These are phyloP conservation scores for Rhodamnia rubescens DNA, from an alignment of 345 rosid species.

Conservation along the genomic window DNA sequence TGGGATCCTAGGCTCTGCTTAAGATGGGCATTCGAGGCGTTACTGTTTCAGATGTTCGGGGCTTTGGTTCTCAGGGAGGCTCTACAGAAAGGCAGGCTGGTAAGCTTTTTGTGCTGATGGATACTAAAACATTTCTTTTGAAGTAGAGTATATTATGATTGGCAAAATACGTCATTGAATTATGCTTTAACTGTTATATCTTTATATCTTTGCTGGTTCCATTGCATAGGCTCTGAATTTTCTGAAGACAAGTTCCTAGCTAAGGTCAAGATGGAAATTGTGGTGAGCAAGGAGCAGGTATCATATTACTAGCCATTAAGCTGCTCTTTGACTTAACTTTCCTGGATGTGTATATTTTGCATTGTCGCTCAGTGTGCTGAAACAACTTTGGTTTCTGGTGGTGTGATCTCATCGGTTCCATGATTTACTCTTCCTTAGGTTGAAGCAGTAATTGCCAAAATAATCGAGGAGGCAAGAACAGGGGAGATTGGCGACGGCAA, in stretches of 20 bases:
- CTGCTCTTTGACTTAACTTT: neutral
- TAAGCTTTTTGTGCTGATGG: slow-evolving; percentile 12
- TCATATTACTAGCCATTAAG: neutral
- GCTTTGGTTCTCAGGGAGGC: slow-evolving; percentile 88
- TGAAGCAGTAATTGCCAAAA: slow-evolving; percentile 61
- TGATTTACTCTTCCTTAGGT: slow-evolving; percentile 29
- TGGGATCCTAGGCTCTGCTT: slow-evolving; percentile 42
- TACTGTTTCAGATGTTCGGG: slow-evolving; percentile 81
- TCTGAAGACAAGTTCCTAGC: slow-evolving; percentile 78
- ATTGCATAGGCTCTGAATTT: slow-evolving; percentile 68
- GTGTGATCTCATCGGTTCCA: neutral
- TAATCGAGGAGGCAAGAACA: slow-evolving; percentile 64
- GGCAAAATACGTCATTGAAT: neutral
- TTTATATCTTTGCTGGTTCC: neutral
- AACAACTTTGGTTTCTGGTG: neutral
- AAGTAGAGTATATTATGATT: neutral
- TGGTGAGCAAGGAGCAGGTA: slow-evolving; percentile 78
- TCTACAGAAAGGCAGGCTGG: slow-evolving; percentile 81
- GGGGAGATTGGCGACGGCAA: slow-evolving; percentile 95
- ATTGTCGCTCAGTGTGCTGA: neutral
- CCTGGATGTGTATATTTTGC: neutral
- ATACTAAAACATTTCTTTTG: neutral
- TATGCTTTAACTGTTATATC: neutral
- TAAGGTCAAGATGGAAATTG: slow-evolving; percentile 88
- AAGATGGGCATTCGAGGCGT: slow-evolving; percentile 84